Evolutionary conservation across 2,329 filamentous ascomycete genomes (phyloP), one percentile per base, ranked within the genome.

Genomic region (Cladosporium cucumerinum): DNA sequence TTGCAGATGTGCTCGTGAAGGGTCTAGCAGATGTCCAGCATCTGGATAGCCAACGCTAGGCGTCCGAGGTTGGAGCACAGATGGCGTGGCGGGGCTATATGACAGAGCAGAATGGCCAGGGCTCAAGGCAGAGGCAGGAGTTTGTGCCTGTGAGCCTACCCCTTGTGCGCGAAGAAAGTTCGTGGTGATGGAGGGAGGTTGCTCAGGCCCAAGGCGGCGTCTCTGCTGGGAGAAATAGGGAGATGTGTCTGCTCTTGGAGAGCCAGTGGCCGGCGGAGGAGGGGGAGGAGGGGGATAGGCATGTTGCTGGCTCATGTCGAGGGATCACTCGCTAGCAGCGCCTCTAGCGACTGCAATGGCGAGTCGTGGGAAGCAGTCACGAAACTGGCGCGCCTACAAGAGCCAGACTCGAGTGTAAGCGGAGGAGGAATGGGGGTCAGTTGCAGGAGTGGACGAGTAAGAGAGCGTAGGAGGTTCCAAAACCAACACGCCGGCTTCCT

Each of bases 171-270:
- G 75, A 65, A 74, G 74, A 65, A 80, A 73, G 68, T 74, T 72
- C 57, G 79, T 79, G 34, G 76, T 78, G 65, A 80, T 73, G 21
- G 76, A 73, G 39, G 78, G 76, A 67, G 78, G 78, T 72, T 78
- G 79, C 70, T 78, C 76, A 68, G 76, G 67, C 60, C 66, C 65
- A 28, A 66, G 68, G 49, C 71, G 70, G 65, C 69, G 69, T 58
- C 65, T 64, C 54, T 61, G 67, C 39, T 72, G 70, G 57, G 57
- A 66, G 65, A 66, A 61, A 52, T 67, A 58, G 65, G 54, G 36
- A 49, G 55, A 46, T 21, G 59, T 67, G 61, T 65, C 67, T 18
- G 67, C 55, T 26, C 65, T 65, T 25, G 68, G 67, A 46, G 66
- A 68, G 21, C 32, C 49, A 25, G 49, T 23, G 32, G 21, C 49